Evolutionary conservation across 2,329 filamentous ascomycete genomes (phyloP), one percentile per base, ranked within the genome.

Genomic region (Lachnum nothofagi): DNA sequence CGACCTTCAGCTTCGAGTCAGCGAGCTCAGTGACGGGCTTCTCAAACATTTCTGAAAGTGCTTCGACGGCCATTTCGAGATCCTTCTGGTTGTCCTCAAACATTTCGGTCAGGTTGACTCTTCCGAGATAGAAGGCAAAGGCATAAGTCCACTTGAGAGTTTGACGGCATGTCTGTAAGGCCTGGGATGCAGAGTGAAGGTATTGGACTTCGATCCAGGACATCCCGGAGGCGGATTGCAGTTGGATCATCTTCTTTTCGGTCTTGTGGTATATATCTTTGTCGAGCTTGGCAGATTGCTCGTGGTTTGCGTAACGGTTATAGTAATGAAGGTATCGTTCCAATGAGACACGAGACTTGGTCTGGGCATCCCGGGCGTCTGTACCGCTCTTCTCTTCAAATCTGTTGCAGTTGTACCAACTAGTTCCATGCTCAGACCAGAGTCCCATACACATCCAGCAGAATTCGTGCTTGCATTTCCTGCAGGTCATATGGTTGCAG

Each of bases 371-470:
- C 29, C 93, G 79, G 4, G 93, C 93, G 48, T 96, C 91, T 0
- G 82, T 77, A 2, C 93, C 93, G 57, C 88, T 95, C 76, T 93
- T 96, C 72, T 97, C 93, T 65, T 98, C 93, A 62, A 86, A 98
- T 7, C 93, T 79, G 66, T 95, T 98, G 77, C 93, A 98, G 69
- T 95, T 98, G 75, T 98, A 98, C 93, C 93, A 98, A 70, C 89
- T 95, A 3, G 91, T 98, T 55, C 93, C 93, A 66, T 98, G 93
- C 69, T 98, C 93, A 1, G 90, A 94, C 93, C 93, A 98, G 1
- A 95, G 75, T 0, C 93, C 93, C 93, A 98, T 98, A 65, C 93
- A 98, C 87, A 98, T 97, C 93, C 93, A 98, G 72, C 93, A 98
- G 64, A 98, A 96, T 64, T 96, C 91, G 64, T 96, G 85, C 63